Percentiles rank a stretch among this genome's conserved stretches.
Evolutionary conservation across 306 rosid species (phyloP).

Genomic region (Begonia masoniana): DNA sequence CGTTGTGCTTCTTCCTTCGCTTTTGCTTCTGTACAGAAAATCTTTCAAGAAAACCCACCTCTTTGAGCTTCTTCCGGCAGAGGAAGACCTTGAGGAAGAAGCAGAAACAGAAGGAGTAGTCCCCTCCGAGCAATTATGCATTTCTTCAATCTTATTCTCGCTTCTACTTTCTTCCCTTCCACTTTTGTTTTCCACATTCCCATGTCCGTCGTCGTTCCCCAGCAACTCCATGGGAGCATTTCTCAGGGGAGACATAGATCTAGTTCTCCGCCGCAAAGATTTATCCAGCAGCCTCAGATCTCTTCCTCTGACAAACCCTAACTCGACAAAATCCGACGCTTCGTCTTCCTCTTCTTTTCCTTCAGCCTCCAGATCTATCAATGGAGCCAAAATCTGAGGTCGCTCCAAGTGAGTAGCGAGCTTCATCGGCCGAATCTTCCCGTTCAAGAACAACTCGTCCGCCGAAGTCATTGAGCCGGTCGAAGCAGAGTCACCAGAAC

Average conservation of each 20-base stretch:
- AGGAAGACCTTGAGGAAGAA: slow-evolving; percentile 81
- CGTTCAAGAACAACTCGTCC: slow-evolving; percentile 81
- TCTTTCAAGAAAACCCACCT: slow-evolving; percentile 83
- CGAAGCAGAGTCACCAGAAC: slow-evolving; percentile 18
- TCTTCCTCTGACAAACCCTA: slow-evolving; percentile 45
- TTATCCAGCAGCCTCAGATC: slow-evolving; percentile 66
- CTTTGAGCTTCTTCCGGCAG: slow-evolving; percentile 85
- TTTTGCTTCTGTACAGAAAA: slow-evolving; percentile 78
- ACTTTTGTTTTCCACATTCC: slow-evolving; percentile 3
- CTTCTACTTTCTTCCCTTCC: slow-evolving; percentile 24
- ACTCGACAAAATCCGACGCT: no score
- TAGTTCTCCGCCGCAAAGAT: slow-evolving; percentile 64
- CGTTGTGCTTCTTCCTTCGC: slow-evolving; percentile 88
- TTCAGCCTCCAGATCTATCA: slow-evolving; percentile 63
- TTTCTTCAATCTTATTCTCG: slow-evolving; percentile 19
- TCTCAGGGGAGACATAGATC: slow-evolving; percentile 87
- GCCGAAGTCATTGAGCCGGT: slow-evolving; percentile 85
- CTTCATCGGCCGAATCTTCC: slow-evolving; percentile 96
- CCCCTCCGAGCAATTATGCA: slow-evolving; percentile 20
- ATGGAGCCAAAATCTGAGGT: slow-evolving; percentile 64
- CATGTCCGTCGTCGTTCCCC: slow-evolving; percentile 18
- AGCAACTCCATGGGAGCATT: slow-evolving; percentile 36
- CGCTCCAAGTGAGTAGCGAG: slow-evolving; percentile 62
- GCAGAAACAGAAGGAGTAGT: slow-evolving; percentile 56
- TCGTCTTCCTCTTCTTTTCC: slow-evolving; percentile 6